Evolutionary conservation across 345 rosid species (phyloP), one percentile per base, ranked within the genome.

Genomic region (Microcos paniculata): DNA sequence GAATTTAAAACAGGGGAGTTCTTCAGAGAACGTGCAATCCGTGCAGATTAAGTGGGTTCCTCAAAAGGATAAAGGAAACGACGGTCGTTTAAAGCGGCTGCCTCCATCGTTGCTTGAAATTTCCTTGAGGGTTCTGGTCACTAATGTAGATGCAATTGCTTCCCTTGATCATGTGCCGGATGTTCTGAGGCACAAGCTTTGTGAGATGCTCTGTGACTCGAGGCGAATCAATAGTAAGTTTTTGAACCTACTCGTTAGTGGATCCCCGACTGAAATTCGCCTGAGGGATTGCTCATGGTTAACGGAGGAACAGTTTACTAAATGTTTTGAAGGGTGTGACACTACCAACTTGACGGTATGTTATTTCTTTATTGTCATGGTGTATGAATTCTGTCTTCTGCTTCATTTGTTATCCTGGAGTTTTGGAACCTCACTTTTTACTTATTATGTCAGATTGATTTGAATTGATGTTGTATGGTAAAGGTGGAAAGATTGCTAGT

Each of bases 221-320:
- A 80, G 93, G 74, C 82, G 76, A 81, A 90, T 95, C 87, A 77
- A 85, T 58, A 24, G 75, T 63, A 83, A 81, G 70, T 69, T 90
- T 72, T 81, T 95, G 48, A 79, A 83, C 61, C 90, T 91, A 70
- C 90, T 95, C 72, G 77, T 85, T 35, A 62, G 72, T 48, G 97
- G 94, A 71, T 85, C 87, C 4, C 99, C 98, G 45, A 77, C 91
- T 1, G 98, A 86, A 73, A 82, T 93, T 58, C 82, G 90, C 63
- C 70, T 95, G 45, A 86, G 78, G 51, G 96, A 96, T 79, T 91
- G 97, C 68, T 93, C 99, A 21, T 91, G 99, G 99, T 77, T 96
- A 67, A 82, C 94, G 8, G 99, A 96, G 80, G 89, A 91, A 74
- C 79, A 90, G 40, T 90, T 93, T 56, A 67, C 65, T 24, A 75